These are phyloP conservation scores for Ogataea nonfermentans DNA, from an alignment of 805 yeast genomes.

Conservation along the genomic window DNA sequence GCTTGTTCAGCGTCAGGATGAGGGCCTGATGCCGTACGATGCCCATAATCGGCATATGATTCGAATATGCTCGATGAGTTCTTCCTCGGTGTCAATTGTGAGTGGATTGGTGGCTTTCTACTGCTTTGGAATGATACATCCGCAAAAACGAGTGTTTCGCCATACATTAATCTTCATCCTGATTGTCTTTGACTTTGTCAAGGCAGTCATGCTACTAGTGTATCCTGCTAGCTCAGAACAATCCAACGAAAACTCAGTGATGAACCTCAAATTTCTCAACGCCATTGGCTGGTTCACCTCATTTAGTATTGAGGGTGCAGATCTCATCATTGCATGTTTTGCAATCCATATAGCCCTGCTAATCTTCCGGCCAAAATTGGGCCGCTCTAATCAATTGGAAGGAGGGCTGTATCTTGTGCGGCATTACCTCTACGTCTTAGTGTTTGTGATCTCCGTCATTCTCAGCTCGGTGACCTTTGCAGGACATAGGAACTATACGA, in stretches of 20 bases:
- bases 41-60: constrained; percentile 21
- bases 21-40: constrained; percentile 1
- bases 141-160: constrained; percentile 58
- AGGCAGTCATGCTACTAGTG: constrained; percentile 64
- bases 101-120: constrained; percentile 63
- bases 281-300: constrained; percentile 81
- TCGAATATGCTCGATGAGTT: constrained; percentile 45
- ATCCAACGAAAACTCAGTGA: constrained; percentile 9
- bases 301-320: constrained; percentile 80
- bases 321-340: constrained; percentile 74
- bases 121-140: constrained; percentile 60
- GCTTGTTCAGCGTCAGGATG: constrained; percentile 6
- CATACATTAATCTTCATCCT: constrained; percentile 69
- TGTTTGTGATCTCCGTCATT: constrained; percentile 60
- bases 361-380: constrained; percentile 60
- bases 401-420: constrained; percentile 72
- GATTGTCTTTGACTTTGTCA: constrained; percentile 70
- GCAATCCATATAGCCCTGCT: constrained; percentile 79
- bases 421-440: constrained; percentile 53
- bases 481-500: constrained; percentile 50
- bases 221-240: constrained; percentile 46
- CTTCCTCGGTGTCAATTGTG: constrained; percentile 48
- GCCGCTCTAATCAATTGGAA: constrained; percentile 39
- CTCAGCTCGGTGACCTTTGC: constrained; percentile 75
- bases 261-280: constrained; percentile 46